Evolutionary conservation across 2,329 filamentous ascomycete genomes (phyloP), one percentile per base, ranked within the genome.

Genomic region (Alternaria triticina): DNA sequence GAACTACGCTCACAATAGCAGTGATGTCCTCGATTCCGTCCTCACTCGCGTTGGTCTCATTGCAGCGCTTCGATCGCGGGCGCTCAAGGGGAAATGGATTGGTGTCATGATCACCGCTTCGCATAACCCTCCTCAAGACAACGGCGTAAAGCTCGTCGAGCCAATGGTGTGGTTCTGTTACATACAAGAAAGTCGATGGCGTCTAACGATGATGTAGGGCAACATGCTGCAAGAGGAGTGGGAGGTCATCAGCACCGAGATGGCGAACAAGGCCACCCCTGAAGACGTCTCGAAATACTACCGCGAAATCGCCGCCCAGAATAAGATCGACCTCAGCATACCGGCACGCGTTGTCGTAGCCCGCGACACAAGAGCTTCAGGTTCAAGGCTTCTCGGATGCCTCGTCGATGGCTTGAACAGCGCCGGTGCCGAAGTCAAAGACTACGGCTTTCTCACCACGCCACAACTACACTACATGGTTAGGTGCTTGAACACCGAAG

Each of bases 391-490:
- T 25, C 91, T 94, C 28, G 85, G 87, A 43, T 92, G 94, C 63
- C 87, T 98, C 54, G 87, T 90, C 62, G 91, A 93, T 75, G 93
- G 93, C 17, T 85, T 98, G 68, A 89, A 90, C 64, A 92, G 92
- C 55, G 90, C 91, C 50, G 87, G 88, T 59, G 89, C 91, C 58
- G 88, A 93, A 64, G 90, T 88, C 77, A 89, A 89, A 76, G 95
- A 98, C 84, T 95, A 90, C 83, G 96, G 95, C 82, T 90, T 94
- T 78, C 86, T 97, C 75, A 98, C 96, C 12, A 99, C 96, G 4
- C 96, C 96, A n/a, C 96, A 98, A 83, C 87, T 99, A 62, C 96
- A 99, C 84, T 99, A 99, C 82, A 86, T 98, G 68, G 95, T 95
- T 30, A 92, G 96, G 69, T 97, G 94, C 81, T 88, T 94, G 82